A percentile compares a stretch with the other conserved stretches of the same genome.
phyloP scores from a whole-genome alignment of 306 rosid genomes.

The peach (Prunus persica) region Prunus_persica_NCBIv2 NC_034012.1:375501-376000 shows the following conservation, averaged over 20 bases:
- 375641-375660: neutral
- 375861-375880: slow-evolving; percentile 91
- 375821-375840: slow-evolving; percentile 54
- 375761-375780: neutral
- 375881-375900: slow-evolving; percentile 72
- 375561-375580: neutral
- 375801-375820: slow-evolving; percentile 64
- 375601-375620: too few relatives aligned
- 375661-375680: neutral
- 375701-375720: neutral
- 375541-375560: neutral
- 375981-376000: neutral
- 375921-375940: slow-evolving; percentile 80
- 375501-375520: neutral
- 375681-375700: neutral
- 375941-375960: slow-evolving; percentile 45
- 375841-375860: slow-evolving; percentile 77
- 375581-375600: too few relatives aligned
- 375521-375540: neutral
- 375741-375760: slow-evolving; percentile 9
- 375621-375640: too few relatives aligned
- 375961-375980: neutral
- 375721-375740: neutral
- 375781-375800: slow-evolving; percentile 42
- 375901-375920: slow-evolving; percentile 82